Percentiles rank a stretch among this genome's conserved stretches.
These are phyloP conservation scores for Gloeopeniophorella convolvens DNA, from an alignment of 768 basidiomycete species.

Conservation along the genomic window DNA sequence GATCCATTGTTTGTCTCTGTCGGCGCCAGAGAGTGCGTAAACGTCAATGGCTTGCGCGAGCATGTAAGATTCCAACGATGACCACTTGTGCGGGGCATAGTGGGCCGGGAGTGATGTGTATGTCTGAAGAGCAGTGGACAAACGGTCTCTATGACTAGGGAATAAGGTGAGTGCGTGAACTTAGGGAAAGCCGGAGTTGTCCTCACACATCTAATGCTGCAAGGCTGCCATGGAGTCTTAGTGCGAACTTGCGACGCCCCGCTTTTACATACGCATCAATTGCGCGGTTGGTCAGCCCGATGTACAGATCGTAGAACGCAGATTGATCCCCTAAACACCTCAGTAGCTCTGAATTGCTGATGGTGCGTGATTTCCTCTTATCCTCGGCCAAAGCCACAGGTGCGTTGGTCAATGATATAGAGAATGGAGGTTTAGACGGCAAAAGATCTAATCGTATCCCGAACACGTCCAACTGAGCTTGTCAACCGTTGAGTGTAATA, in stretches of 20 bases:
- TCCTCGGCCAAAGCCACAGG: constrained; percentile 19
- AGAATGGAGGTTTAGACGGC: constrained; percentile 68
- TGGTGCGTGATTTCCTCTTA: constrained; percentile 27
- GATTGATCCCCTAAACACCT: constrained; percentile 48
- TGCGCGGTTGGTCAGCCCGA: constrained; percentile 66
- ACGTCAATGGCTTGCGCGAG: constrained; percentile 67
- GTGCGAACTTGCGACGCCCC: constrained; percentile 78
- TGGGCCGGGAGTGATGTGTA: constrained; percentile 81
- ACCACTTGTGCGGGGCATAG: constrained; percentile 78
- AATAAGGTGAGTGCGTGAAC: neutral
- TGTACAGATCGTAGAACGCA: constrained; percentile 74
- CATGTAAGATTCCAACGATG: constrained; percentile 73
- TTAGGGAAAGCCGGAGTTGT: neutral
- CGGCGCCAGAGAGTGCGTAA: constrained; percentile 48
- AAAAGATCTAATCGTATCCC: constrained; percentile 71
- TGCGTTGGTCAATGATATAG: constrained; percentile 34
- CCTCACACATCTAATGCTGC: constrained; percentile 86
- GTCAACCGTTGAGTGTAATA: constrained; percentile 4
- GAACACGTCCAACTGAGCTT: constrained; percentile 69
- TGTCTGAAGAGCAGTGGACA: constrained; percentile 56
- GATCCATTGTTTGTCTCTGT: constrained; percentile 73
- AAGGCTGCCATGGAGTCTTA: constrained; percentile 78
- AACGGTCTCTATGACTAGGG: constrained; percentile 60
- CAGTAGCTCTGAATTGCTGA: constrained; percentile 58
- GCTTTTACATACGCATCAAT: constrained; percentile 80